A percentile compares a stretch with the other conserved stretches of the same genome.
These are phyloP conservation scores for Porcisia deanei DNA, from an alignment of 208 protist genomes.

Conservation along the genomic window DNA sequence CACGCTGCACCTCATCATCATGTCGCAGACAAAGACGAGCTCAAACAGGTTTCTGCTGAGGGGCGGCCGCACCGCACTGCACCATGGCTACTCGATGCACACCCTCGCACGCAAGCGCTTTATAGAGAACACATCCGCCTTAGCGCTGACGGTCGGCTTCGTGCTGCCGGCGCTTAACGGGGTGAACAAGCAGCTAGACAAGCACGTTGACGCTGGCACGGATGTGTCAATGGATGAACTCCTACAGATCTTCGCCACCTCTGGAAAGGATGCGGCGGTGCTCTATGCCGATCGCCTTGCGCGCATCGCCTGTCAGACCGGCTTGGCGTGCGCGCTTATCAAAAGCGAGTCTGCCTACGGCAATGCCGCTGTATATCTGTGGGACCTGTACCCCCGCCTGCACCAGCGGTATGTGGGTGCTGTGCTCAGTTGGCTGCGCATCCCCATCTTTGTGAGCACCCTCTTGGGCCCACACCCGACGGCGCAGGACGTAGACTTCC, in stretches of 20 bases:
- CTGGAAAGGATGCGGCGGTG: constrained; percentile 26
- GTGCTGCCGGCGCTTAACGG: constrained; percentile 57
- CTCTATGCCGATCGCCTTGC: constrained; percentile 60
- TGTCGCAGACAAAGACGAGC: constrained; percentile 27
- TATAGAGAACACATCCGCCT: constrained; percentile 57
- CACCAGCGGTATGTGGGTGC: constrained; percentile 68
- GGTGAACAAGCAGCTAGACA: constrained; percentile 58
- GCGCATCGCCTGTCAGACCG: constrained; percentile 59
- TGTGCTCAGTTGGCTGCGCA: constrained; percentile 39
- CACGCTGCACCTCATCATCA: not conserved
- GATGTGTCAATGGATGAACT: constrained; percentile 64
- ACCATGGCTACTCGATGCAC: constrained; percentile 57
- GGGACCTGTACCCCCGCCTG: constrained; percentile 74
- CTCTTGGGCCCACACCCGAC: constrained; percentile 49
- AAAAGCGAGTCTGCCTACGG: constrained; percentile 34
- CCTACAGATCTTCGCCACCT: constrained; percentile 39
- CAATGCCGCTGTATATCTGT: constrained; percentile 68
- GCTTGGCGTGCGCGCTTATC: constrained; percentile 50
- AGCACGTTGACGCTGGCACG: constrained; percentile 52
- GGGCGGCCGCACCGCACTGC: constrained; percentile 21
- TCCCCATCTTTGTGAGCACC: constrained; percentile 59
- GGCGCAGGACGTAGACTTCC: constrained; percentile 40
- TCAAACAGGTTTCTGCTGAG: constrained; percentile 19
- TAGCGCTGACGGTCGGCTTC: constrained; percentile 55
- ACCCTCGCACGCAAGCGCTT: constrained; percentile 55